phyloP scores from a whole-genome alignment of 139 green algal genomes.

The Tetratostichococcus sp. region DNA sequence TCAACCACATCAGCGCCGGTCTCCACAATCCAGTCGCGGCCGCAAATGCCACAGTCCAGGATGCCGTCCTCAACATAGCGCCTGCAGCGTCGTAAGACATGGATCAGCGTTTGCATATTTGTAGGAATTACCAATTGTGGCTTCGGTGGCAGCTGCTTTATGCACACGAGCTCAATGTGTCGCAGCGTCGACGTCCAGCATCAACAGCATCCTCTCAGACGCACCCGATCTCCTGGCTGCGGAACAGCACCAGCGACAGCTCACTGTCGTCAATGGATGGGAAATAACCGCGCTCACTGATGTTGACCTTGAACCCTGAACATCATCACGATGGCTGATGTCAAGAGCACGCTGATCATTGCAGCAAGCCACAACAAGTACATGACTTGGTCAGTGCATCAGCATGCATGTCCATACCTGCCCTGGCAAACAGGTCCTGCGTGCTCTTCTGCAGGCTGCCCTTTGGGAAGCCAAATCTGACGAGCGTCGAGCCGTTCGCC shows the following conservation, averaged over 20 bases:
- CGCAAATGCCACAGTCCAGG: constrained; percentile 42
- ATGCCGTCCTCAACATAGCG: constrained; percentile 39
- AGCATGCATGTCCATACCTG: no score
- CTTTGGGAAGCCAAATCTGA: constrained; percentile 41
- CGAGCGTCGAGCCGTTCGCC: background rate
- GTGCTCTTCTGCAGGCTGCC: constrained; percentile 41
- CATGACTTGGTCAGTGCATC: no score
- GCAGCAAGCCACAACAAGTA: no score
- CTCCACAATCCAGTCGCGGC: constrained; percentile 40
- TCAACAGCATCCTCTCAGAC: background rate
- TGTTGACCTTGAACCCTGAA: constrained; percentile 36
- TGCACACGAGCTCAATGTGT: no score
- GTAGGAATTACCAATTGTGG: no score
- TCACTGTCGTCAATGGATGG: constrained; percentile 30
- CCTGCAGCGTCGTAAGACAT: no score
- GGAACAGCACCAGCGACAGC: constrained; percentile 34
- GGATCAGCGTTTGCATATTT: no score
- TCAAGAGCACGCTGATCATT: no score
- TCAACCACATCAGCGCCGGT: constrained; percentile 37
- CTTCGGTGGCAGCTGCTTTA: no score
- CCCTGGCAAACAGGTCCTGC: constrained; percentile 34
- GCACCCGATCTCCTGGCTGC: constrained; percentile 30
- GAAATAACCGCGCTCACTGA: constrained; percentile 37
- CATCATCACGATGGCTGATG: no score
- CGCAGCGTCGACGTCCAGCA: no score